These are phyloP conservation scores for Solanum peruvianum DNA, from an alignment of 257 asterid species.

Conservation along the genomic window DNA sequence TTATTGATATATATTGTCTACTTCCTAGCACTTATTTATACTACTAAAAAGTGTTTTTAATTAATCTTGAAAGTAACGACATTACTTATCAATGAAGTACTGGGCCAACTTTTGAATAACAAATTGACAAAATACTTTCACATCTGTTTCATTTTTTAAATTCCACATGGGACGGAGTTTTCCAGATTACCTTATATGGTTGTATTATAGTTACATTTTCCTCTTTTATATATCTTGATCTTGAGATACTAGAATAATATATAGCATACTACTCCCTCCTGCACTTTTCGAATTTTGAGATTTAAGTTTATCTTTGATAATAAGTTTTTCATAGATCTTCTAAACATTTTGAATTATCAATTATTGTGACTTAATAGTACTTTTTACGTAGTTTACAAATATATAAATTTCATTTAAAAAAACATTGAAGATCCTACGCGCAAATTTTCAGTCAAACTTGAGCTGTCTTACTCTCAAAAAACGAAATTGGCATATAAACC, in stretches of 20 bases:
- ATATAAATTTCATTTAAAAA: too few species aligned
- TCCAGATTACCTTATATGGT: not conserved
- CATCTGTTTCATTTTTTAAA: not conserved
- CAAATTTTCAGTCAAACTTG: too few species aligned
- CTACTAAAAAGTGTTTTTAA: not conserved
- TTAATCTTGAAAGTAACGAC: conserved; percentile 27
- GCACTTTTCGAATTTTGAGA: too few species aligned
- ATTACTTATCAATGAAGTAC: not conserved
- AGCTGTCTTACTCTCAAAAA: too few species aligned
- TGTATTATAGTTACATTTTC: not conserved
- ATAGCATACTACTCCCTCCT: not conserved
- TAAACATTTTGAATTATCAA: too few species aligned
- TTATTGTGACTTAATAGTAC: too few species aligned
- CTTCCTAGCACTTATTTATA: not conserved
- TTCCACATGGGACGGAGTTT: not conserved
- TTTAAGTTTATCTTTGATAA: too few species aligned
- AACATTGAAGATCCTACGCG: too few species aligned
- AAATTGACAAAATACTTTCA: not conserved
- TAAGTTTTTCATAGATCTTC: too few species aligned
- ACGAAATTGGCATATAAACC: too few species aligned
- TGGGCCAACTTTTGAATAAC: not conserved
- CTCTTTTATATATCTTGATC: not conserved
- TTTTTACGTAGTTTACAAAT: too few species aligned
- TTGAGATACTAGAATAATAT: not conserved
- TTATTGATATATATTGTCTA: not conserved